These are phyloP conservation scores for Ananas comosus DNA, from an alignment of 176 grass and related monocot species.

Conservation along the genomic window DNA sequence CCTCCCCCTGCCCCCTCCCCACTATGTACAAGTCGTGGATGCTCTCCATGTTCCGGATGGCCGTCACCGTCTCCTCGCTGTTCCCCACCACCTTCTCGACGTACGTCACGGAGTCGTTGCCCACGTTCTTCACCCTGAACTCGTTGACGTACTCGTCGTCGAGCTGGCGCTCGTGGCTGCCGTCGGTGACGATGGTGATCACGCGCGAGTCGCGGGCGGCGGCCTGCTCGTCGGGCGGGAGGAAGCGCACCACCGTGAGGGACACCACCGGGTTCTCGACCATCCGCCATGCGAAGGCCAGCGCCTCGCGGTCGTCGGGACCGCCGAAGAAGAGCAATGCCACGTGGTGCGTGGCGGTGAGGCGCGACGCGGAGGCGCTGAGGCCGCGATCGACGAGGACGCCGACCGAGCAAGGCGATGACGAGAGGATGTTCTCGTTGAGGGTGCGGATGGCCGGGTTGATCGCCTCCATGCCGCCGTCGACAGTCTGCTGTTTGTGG, in stretches of 20 bases:
- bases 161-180: conserved; percentile 32
- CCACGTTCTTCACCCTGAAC: conserved; percentile 37
- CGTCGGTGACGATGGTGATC: conserved; percentile 27
- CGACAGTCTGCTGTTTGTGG: conserved; percentile 51
- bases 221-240: conserved; percentile 22
- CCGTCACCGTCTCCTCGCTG: conserved; percentile 61
- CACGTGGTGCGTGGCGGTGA: conserved; percentile 27
- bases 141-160: conserved; percentile 74
- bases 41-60: conserved; percentile 48
- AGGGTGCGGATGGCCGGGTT: conserved; percentile 30
- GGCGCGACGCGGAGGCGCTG: conserved; percentile 32
- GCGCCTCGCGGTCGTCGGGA: conserved; percentile 80
- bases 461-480: conserved; percentile 48
- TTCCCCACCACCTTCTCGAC: conserved; percentile 29
- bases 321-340: conserved; percentile 83
- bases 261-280: conserved; percentile 33
- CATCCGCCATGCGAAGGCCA: conserved; percentile 59
- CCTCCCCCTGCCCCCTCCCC: conserved; percentile 41
- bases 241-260: conserved; percentile 53
- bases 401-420: conserved; percentile 56
- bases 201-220: conserved; percentile 14
- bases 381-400: conserved; percentile 74
- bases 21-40: conserved; percentile 65
- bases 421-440: conserved; percentile 47
- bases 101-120: conserved; percentile 38